Base-by-base conservation (phyloP, 352 stramenopile species). In the Globisporangium lucens region DNA sequence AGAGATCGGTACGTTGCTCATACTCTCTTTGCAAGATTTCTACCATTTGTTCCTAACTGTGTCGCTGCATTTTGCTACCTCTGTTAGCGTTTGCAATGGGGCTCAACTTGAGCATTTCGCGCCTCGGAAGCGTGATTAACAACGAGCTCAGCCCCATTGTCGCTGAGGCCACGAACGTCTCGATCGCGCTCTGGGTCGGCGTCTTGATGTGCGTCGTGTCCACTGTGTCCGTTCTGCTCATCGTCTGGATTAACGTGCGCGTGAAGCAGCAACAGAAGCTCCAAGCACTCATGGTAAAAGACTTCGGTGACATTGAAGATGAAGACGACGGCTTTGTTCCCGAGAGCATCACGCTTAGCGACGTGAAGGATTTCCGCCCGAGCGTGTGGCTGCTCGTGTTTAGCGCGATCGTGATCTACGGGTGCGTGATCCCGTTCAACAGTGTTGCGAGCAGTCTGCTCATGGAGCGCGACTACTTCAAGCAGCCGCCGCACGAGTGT, bases 401-500 rank as follows among this genome's bases (percentile, higher is more conserved):
- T 20, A 94, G 80, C 60, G 98, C 90, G 65, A 72, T 98, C 53
- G 86, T 98, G 1, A 83, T 98, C 8, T 98, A 98, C 60, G 94
- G 91, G 30, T 97, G 89, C 61, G 90, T 98, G 9, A 88, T 98
- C 22, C 94, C 94, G 22, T 98, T 98, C 68, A 98, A 98, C 73
- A 98, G 91, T 72, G 89, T 98, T 30, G 92, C 93, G 7, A 94
- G 83, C 67, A 96, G 89, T 62, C 79, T 98, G 47, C 70, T 98
- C 17, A 93, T 98, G 75, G 91, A 98, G 58, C 78, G 92, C 36
- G 89, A 97, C 67, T 97, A 91, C 52, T 93, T 90, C 73, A 89
- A 90, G 53, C 70, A 83, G 38, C 87, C 85, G 0, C 80, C 85
- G 6, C 30, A 53, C 15, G 52, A 61, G 29, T 94, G 87, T 36